Base-by-base conservation (phyloP, 164 flowering plant genomes). In the Sedum album region DNA sequence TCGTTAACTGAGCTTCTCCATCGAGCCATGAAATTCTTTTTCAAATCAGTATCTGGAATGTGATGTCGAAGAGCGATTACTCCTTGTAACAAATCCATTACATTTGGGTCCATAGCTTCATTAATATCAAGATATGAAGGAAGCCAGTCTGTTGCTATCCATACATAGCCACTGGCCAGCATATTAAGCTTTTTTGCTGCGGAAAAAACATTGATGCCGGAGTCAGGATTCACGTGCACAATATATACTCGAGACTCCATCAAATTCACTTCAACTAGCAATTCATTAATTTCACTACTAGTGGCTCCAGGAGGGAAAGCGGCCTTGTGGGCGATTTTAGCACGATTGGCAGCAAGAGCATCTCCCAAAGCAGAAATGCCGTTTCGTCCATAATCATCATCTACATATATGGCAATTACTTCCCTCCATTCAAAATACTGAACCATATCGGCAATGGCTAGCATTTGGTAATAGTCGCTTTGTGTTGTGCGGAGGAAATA, bases 131-230 rank as follows among this genome's bases (percentile, higher is more conserved):
- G 65, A 70, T 75, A 66, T 17, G 97, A 74, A 67, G 96, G 76
- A 67, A 93, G 96, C 98, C 98, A 93, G 78, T 89, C 96, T 30
- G 98, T 86, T 31, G 95, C 84, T 67, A 93, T 82, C 98, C 98
- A 93, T 20, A 86, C 96, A 84, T 88, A 91, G 67, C 90, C 89
- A 51, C 21, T 68, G 31, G 21, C 61, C 84, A 84, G 76, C 98
- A 93, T 90, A 8, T 76, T 80, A 66, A 88, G 90, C 28, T 23
- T 3, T 60, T 89, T 79, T 8, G 95, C 98, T 36, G 76, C 71
- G 28, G 82, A 71, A 70, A 93, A 91, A 38, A 93, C 60, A 7
- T 28, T 26, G 51, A 82, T 65, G 55, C 96, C 97, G 18, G 88
- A 68, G 66, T 86, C 93, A 30, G 98, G 97, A 78, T 86, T 86